Percentiles rank a stretch among this genome's conserved stretches.
These are phyloP conservation scores for Trichosporon ovoides DNA, from an alignment of 1,284 basidiomycete genomes.

Conservation along the genomic window DNA sequence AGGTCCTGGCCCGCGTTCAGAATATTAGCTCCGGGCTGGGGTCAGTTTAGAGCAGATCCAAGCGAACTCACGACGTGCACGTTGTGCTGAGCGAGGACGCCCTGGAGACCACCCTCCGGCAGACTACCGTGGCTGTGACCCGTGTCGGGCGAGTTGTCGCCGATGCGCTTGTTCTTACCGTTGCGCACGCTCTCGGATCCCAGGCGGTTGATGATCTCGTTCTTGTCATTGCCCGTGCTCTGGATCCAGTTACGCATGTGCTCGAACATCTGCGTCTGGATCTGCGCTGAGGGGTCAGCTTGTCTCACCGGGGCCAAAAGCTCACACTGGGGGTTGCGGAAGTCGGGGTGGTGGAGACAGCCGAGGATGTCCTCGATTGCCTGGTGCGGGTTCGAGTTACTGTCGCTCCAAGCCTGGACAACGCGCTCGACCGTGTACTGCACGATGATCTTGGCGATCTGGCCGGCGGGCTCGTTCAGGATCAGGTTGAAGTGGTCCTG, in stretches of 20 bases:
- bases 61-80: slow-evolving; percentile 44
- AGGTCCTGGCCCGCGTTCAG: slow-evolving; percentile 48
- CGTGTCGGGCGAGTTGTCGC: slow-evolving; percentile 33
- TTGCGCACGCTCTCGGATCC: slow-evolving; percentile 62
- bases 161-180: slow-evolving; percentile 65
- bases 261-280: slow-evolving; percentile 70
- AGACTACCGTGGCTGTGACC: slow-evolving; percentile 43
- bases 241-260: slow-evolving; percentile 55
- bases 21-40: slow-evolving; percentile 26
- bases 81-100: slow-evolving; percentile 44
- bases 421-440: slow-evolving; percentile 53
- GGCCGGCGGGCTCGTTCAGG: slow-evolving; percentile 62
- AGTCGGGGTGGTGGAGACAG: slow-evolving; percentile 80
- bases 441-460: slow-evolving; percentile 65
- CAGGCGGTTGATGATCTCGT: slow-evolving; percentile 59
- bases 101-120: slow-evolving; percentile 46
- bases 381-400: slow-evolving; percentile 57
- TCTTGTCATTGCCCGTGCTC: slow-evolving; percentile 55
- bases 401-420: slow-evolving; percentile 79
- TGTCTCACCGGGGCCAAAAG: slow-evolving; percentile 54
- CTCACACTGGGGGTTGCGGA: slow-evolving; percentile 57
- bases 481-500: slow-evolving; percentile 43
- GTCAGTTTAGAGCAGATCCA: background rate
- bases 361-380: slow-evolving; percentile 65
- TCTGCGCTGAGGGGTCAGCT: slow-evolving; percentile 70